Evolutionary conservation across 495 filamentous ascomycete genomes (phyloP), one percentile per base, ranked within the genome.

Genomic region (Chlorociboria aeruginascens): DNA sequence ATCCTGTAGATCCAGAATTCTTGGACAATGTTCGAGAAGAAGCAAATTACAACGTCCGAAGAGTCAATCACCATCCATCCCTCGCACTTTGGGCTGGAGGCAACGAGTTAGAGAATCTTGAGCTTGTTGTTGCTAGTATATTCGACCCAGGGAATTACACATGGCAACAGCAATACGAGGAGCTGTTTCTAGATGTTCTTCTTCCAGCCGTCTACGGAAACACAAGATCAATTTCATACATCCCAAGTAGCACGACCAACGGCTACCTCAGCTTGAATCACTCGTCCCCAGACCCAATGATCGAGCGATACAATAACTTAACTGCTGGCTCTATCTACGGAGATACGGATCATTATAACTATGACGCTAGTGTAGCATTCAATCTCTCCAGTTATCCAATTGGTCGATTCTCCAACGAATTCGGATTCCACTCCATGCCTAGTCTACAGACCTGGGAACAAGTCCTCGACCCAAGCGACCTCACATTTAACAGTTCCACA

Each of bases 61-160:
- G 81, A 7, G 66, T 92, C 16, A 74, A 85, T 20, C 79, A 87
- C 50, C 87, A 92, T 56, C 81, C 86, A 0, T 87, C 78, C 2
- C 74, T 94, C 50, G 79, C 85, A 7, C 71, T 90, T 31, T 90
- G 76, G 61, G 83, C 79, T 20, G 86, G 87, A 11, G 89, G 89
- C 61, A 94, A 94, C 55, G 86, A 92, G 57, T 82, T 92, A 61
- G 89, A 92, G 60, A 83, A 88, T 56, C 76, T 86, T 20, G 73
- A 77, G 60, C 62, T 83, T 17, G 58, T 53, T 1, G 46, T 64
- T 0, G 67, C 79, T n/a, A 58, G 70, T 25, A 10, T 52, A 2
- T 59, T 60, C 0, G 70, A 72, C 34, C 71, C 78, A 42, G 85
- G 88, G 53, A 70, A 72, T 10, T 67, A 70, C 36, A 66, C 69